phyloP scores from a whole-genome alignment of 805 yeast species.

The Starmerella lactis-condensi region DNA sequence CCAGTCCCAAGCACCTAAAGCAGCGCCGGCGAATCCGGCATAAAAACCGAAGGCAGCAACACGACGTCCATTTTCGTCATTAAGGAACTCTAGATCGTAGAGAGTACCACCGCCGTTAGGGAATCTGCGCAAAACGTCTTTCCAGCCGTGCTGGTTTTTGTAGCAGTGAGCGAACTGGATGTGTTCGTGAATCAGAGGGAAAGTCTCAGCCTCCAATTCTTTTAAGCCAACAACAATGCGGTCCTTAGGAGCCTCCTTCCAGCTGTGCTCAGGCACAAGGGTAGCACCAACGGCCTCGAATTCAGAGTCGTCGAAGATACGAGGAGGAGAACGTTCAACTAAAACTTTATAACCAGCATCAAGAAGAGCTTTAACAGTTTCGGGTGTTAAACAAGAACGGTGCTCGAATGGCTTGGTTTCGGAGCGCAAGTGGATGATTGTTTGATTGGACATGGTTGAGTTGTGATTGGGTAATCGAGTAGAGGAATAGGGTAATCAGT shows the following conservation, averaged over 20 bases:
- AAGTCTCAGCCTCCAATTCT: conserved; percentile 81
- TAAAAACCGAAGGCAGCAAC: conserved; percentile 99
- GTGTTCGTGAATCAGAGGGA: conserved; percentile 90
- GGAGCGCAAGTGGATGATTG: conserved; percentile 72
- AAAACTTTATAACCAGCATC: conserved; percentile 61
- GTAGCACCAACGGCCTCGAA: conserved; percentile 63
- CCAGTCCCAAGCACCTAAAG: conserved; percentile 88
- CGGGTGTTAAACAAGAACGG: conserved; percentile 90
- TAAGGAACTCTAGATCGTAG: conserved; percentile 87
- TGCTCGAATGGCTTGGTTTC: conserved; percentile 95
- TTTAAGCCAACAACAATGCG: conserved; percentile 83
- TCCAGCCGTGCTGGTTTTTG: conserved; percentile 95
- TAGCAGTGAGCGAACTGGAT: conserved; percentile 98
- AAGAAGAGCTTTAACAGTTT: conserved; percentile 63
- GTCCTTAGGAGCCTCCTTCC: conserved; percentile 81
- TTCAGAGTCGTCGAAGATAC: conserved; percentile 60
- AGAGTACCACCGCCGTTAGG: conserved; percentile 79
- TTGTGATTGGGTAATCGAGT: too few relatives aligned
- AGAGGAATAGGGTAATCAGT: too few relatives aligned
- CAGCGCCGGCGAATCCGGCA: conserved; percentile 99
- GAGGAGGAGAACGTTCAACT: conserved; percentile 75
- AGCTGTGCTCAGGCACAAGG: conserved; percentile 82
- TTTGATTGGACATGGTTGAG: conserved; percentile 3
- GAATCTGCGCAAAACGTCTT: conserved; percentile 72
- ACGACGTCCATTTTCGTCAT: conserved; percentile 88